Evolutionary conservation across 805 yeast genomes (phyloP).

Genomic region (Metschnikowia rubicola): DNA sequence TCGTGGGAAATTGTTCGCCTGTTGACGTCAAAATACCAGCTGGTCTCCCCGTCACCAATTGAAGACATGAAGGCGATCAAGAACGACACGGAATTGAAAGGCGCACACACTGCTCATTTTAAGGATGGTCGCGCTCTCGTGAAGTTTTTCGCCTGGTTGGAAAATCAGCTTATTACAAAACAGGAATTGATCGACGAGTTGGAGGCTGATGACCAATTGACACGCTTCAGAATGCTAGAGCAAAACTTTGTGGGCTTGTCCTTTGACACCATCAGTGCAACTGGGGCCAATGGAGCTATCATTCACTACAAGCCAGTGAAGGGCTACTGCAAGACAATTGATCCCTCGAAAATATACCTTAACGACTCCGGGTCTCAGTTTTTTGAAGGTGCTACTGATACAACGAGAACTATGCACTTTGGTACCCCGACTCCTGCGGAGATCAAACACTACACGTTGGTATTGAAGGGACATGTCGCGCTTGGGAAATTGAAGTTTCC

Average conservation of each 20-base stretch:
- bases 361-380: constrained; percentile 62
- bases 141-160: constrained; percentile 57
- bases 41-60: constrained; percentile 36
- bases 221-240: constrained; percentile 37
- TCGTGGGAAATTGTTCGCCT: constrained; percentile 41
- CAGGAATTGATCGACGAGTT: constrained; percentile 51
- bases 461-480: constrained; percentile 55
- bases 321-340: constrained; percentile 42
- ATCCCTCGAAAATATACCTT: constrained; percentile 51
- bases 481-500: constrained; percentile 51
- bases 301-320: constrained; percentile 67
- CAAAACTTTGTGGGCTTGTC: constrained; percentile 59
- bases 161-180: constrained; percentile 43
- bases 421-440: constrained; percentile 45
- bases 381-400: constrained; percentile 63
- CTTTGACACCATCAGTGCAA: constrained; percentile 69
- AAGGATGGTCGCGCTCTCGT: constrained; percentile 58
- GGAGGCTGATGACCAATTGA: constrained; percentile 51
- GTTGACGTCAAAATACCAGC: constrained; percentile 29
- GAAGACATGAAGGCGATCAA: constrained; percentile 52
- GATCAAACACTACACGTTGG: constrained; percentile 50
- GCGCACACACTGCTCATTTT: constrained; percentile 51
- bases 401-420: constrained; percentile 59
- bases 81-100: constrained; percentile 46
- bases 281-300: constrained; percentile 75